Conservation (phyloP, 192 early-diverging fungal species). For the Neocallimastix lanati region DNA sequence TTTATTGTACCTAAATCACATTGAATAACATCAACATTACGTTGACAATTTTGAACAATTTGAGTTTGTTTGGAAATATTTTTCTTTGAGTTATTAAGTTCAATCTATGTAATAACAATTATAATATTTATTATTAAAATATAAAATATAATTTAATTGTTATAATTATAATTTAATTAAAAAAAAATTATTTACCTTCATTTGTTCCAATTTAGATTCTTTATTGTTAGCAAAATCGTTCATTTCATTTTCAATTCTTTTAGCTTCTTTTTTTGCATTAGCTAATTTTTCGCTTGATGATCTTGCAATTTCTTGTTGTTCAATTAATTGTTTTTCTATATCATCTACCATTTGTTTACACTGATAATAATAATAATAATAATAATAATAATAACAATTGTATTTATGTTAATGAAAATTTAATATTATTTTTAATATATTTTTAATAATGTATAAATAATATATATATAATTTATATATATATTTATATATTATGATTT, state of each 20-base stretch:
- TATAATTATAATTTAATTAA: too few species aligned
- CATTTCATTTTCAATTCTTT: slow-evolving; percentile 56
- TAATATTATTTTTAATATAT: too few species aligned
- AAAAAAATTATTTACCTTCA: slow-evolving; percentile 23
- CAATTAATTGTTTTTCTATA: neutral
- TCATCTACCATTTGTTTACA: neutral
- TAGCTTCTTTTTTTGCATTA: neutral
- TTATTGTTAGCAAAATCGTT: slow-evolving; percentile 71
- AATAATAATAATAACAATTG: neutral
- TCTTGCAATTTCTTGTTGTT: neutral
- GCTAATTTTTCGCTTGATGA: neutral
- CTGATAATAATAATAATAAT: neutral
- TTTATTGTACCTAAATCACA: neutral
- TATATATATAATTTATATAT: too few species aligned
- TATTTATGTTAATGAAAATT: neutral
- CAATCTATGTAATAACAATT: too few species aligned
- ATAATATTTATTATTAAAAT: too few species aligned
- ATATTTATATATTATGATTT: too few species aligned
- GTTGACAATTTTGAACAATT: neutral
- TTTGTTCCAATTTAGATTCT: slow-evolving; percentile 69
- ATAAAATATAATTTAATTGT: too few species aligned
- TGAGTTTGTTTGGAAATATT: neutral
- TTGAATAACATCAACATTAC: neutral
- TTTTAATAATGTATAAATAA: too few species aligned
- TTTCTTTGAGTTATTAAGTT: neutral